A percentile compares a stretch with the other conserved stretches of the same genome.
Conservation (phyloP, 345 rosid species). For the Eucalyptus paniculata region DNA sequence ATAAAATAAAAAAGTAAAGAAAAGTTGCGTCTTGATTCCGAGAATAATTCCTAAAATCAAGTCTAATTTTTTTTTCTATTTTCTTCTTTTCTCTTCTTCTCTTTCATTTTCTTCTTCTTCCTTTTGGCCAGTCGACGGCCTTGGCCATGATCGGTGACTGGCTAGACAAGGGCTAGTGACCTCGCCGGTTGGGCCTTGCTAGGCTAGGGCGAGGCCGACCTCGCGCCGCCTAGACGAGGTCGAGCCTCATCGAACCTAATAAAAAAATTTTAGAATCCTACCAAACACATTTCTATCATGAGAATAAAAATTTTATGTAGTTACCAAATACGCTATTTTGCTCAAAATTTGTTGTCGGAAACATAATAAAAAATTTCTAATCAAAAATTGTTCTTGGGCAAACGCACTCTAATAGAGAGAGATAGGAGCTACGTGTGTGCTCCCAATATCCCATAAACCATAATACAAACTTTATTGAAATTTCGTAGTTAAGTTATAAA, state of each 20-base stretch:
- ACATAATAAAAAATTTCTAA: too few species aligned
- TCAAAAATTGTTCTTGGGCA: rapidly evolving
- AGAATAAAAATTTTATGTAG: rapidly evolving
- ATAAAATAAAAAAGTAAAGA: rapidly evolving
- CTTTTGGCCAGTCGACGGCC: rapidly evolving
- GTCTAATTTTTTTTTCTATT: too few species aligned
- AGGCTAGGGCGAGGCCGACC: rapidly evolving
- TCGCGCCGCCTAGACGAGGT: rapidly evolving
- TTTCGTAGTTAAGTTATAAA: too few species aligned
- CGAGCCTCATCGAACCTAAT: rapidly evolving
- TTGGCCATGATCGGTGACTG: rapidly evolving
- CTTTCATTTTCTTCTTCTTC: too few species aligned
- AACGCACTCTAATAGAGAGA: rapidly evolving
- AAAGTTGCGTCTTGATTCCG: rapidly evolving
- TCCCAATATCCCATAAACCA: too few species aligned
- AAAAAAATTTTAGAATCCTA: too few species aligned
- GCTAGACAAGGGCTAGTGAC: rapidly evolving
- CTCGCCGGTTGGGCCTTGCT: rapidly evolving
- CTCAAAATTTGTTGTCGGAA: rapidly evolving
- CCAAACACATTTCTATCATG: rapidly evolving
- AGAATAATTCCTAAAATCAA: too few species aligned
- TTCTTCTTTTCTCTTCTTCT: too few species aligned
- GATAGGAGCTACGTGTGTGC: rapidly evolving
- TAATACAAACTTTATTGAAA: neutral
- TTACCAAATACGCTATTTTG: too few species aligned